Conservation (phyloP, 2,329 filamentous ascomycete genomes). For the Neofusicoccum laricinum region DNA sequence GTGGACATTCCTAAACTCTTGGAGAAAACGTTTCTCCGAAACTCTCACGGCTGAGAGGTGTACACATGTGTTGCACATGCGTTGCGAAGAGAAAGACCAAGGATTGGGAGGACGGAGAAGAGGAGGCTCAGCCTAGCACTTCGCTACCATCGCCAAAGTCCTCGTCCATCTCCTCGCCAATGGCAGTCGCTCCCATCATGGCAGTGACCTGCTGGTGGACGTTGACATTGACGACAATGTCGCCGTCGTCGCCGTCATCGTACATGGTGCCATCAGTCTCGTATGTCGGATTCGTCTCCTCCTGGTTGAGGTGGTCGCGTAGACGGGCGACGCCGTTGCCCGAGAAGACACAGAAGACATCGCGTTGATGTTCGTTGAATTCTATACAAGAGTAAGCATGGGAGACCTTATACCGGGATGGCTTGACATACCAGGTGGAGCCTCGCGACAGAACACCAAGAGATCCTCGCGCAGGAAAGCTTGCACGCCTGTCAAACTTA, state of each 20-base stretch:
- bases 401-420: not conserved
- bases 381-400: constrained; percentile 51
- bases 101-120: not conserved
- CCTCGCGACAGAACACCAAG: constrained; percentile 78
- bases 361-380: constrained; percentile 91
- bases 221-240: constrained; percentile 35
- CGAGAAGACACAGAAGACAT: constrained; percentile 97
- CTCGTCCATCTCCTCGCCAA: constrained; percentile 42
- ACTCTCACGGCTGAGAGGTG: not conserved
- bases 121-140: constrained; percentile 32
- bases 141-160: constrained; percentile 47
- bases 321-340: constrained; percentile 77
- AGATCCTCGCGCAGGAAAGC: constrained; percentile 86
- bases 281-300: constrained; percentile 27
- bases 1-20: not conserved
- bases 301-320: constrained; percentile 70
- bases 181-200: constrained; percentile 36
- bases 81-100: not conserved
- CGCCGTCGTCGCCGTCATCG: constrained; percentile 21
- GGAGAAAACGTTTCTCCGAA: too few species aligned
- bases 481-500: constrained; percentile 90
- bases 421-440: constrained; percentile 62
- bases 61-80: not conserved
- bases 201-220: constrained; percentile 36
- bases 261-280: constrained; percentile 28